A percentile compares a stretch with the other conserved stretches of the same genome.
These are phyloP conservation scores for Backusella circina DNA, from an alignment of 192 early-diverging fungal genomes.

Conservation along the genomic window DNA sequence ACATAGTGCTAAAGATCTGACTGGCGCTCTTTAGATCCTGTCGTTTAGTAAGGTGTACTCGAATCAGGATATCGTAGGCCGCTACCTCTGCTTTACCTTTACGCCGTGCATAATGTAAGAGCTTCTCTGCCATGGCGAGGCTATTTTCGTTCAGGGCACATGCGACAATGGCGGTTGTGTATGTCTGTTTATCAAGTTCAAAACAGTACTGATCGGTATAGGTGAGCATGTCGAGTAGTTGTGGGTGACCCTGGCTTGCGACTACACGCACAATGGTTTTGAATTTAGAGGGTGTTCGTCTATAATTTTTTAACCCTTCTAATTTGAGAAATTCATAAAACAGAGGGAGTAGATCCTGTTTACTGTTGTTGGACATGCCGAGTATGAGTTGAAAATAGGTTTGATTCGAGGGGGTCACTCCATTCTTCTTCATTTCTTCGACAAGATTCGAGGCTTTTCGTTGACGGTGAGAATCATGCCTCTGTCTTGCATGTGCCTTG, in stretches of 20 bases:
- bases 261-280: neutral
- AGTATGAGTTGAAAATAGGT: neutral
- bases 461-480: neutral
- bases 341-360: neutral
- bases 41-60: neutral
- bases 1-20: neutral
- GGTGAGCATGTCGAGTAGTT: neutral
- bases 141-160: neutral
- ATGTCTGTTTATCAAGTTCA: neutral
- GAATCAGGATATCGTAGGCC: neutral
- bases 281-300: neutral
- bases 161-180: neutral
- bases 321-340: neutral
- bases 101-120: neutral
- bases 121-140: neutral
- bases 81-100: neutral
- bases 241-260: neutral
- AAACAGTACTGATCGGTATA: neutral
- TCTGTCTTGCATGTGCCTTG: neutral
- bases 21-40: neutral
- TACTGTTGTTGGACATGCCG: neutral
- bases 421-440: neutral
- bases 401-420: neutral
- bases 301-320: neutral
- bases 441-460: neutral